Evolutionary conservation across 2,329 filamentous ascomycete genomes (phyloP).

Genomic region (Ophiocordyceps sinensis): DNA sequence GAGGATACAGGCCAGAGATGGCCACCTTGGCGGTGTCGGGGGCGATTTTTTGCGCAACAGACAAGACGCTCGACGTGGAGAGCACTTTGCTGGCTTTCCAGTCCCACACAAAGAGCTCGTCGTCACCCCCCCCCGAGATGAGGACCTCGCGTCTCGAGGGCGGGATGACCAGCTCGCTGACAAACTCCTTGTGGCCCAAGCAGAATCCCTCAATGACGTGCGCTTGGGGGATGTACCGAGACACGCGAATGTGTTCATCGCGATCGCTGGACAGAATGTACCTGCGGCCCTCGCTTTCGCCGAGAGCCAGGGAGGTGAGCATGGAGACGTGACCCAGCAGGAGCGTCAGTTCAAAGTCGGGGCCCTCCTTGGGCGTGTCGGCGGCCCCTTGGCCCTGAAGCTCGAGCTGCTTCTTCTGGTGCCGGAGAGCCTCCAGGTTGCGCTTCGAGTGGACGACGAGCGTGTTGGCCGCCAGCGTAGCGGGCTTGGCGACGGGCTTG

Average conservation of each 20-base stretch:
- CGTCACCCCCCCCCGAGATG: constrained; percentile 77
- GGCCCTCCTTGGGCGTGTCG: constrained; percentile 18
- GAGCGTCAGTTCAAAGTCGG: constrained; percentile 58
- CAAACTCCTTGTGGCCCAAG: constrained; percentile 74
- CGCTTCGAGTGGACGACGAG: constrained; percentile 50
- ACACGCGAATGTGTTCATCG: constrained; percentile 72
- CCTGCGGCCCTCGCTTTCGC: constrained; percentile 23
- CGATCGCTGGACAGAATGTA: constrained; percentile 44
- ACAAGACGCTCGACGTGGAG: constrained; percentile 37
- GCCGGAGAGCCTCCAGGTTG: constrained; percentile 44
- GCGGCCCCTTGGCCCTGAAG: constrained; percentile 13
- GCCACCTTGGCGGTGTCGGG: constrained; percentile 27
- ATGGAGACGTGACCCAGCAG: constrained; percentile 91
- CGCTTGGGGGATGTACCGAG: constrained; percentile 64
- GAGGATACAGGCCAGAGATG: constrained; percentile 27
- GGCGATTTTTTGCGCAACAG: constrained; percentile 21
- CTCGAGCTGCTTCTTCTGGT: constrained; percentile 36
- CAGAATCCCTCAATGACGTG: constrained; percentile 85
- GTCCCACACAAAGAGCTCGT: constrained; percentile 66
- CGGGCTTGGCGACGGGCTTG: constrained; percentile 12
- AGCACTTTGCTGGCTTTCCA: constrained; percentile 49
- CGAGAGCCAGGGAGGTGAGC: constrained; percentile 60
- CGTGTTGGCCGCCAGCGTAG: constrained; percentile 38
- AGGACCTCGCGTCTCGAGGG: constrained; percentile 42
- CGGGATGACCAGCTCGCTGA: constrained; percentile 61